phyloP scores from a whole-genome alignment of 2,329 filamentous ascomycete genomes.

The Fusarium sp. region DNA sequence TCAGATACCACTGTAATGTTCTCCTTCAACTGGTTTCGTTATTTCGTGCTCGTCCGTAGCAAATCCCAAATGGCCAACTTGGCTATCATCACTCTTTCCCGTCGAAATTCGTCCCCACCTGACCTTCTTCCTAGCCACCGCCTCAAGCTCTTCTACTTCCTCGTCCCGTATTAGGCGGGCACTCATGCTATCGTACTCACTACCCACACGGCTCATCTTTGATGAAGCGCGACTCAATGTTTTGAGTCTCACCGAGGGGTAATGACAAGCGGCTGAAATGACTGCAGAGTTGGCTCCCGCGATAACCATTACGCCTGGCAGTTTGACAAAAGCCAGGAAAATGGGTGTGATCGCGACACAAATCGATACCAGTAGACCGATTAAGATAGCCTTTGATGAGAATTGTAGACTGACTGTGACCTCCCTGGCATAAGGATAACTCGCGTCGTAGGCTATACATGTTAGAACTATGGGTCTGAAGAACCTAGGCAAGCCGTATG shows the following conservation, averaged over 20 bases:
- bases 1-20: slow-evolving; percentile 31
- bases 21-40: slow-evolving; percentile 31
- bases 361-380: slow-evolving; percentile 13
- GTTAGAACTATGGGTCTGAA: background rate
- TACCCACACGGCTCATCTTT: background rate
- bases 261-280: slow-evolving; percentile 40
- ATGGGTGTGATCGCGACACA: slow-evolving; percentile 15
- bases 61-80: slow-evolving; percentile 37
- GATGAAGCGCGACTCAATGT: slow-evolving; percentile 3
- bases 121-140: background rate
- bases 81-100: slow-evolving; percentile 22
- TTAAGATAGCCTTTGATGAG: slow-evolving; percentile 30
- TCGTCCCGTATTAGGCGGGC: slow-evolving; percentile 14
- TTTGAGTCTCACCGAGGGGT: slow-evolving; percentile 12
- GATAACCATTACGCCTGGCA: slow-evolving; percentile 35
- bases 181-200: background rate
- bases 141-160: slow-evolving; percentile 8
- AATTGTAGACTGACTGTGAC: slow-evolving; percentile 23
- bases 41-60: slow-evolving; percentile 31
- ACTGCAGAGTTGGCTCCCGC: slow-evolving; percentile 35
- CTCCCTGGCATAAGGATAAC: slow-evolving; percentile 2
- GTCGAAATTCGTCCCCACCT: slow-evolving; percentile 21
- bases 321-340: slow-evolving; percentile 19
- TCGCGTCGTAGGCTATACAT: background rate
- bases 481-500: background rate